Conservation (phyloP, 2,329 filamentous ascomycete genomes). For the Pseudopithomyces maydicus region DNA sequence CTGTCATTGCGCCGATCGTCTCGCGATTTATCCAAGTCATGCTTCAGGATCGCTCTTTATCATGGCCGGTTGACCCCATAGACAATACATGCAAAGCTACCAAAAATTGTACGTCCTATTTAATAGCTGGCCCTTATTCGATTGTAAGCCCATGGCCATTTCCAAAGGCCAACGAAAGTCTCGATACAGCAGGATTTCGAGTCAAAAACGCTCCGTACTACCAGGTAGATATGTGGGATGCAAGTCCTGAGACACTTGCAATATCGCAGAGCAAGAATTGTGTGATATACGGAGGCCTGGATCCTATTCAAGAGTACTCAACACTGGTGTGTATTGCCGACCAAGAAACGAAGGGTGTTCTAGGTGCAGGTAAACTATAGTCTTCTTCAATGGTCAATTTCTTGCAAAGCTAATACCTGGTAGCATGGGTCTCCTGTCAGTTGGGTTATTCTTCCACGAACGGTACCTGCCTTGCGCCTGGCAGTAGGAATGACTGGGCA, state of each 20-base stretch:
- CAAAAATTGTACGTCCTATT: conserved; percentile 16
- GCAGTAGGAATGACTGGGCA: conserved; percentile 10
- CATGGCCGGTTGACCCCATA: conserved; percentile 13
- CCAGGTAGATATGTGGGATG: conserved; percentile 21
- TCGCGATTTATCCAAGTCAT: conserved; percentile 15
- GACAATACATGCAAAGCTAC: conserved; percentile 10
- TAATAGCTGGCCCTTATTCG: conserved; percentile 18
- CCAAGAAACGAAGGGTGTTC: conserved; percentile 3
- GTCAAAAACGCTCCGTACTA: conserved; percentile 21
- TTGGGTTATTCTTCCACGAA: conserved; percentile 10
- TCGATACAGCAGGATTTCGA: conserved; percentile 10
- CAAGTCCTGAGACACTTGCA: neutral
- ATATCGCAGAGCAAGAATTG: conserved; percentile 12
- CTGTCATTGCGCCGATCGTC: conserved; percentile 7
- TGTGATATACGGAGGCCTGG: conserved; percentile 17
- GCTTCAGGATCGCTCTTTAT: conserved; percentile 16
- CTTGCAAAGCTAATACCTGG: neutral
- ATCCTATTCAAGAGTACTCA: conserved; percentile 11
- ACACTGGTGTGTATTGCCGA: conserved; percentile 15
- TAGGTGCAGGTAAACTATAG: conserved; percentile 14
- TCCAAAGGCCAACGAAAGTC: conserved; percentile 1
- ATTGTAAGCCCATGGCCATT: conserved; percentile 22
- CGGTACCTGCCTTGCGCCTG: conserved; percentile 12
- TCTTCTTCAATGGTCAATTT: too few species aligned
- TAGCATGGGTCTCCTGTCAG: conserved; percentile 17